Evolutionary conservation across 23 red algal species (phyloP), one percentile per base, ranked within the genome.

Genomic region (Pyropia haitanensis): DNA sequence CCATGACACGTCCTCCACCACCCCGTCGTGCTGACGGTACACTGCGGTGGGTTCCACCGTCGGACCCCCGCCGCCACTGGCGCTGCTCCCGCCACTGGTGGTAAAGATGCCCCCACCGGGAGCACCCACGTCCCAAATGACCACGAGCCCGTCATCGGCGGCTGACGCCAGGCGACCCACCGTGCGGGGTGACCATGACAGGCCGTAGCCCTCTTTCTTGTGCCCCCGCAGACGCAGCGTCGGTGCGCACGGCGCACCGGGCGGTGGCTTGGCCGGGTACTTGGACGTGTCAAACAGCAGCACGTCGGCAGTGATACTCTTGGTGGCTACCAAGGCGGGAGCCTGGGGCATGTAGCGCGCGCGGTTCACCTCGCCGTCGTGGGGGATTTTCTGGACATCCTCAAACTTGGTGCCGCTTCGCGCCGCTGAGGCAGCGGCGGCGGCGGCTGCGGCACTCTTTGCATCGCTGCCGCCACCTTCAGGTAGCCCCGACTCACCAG

Each of bases 361-460:
- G 8, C 94, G 71, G 75, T 98, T 98, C 18, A 98, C 94, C 71
- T 98, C 94, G 19, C 94, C 94, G 34, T 98, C 94, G 75, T 98
- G 94, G 65, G 91, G 91, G 59, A 98, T 91, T 65, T 73, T 87
- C 77, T 98, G 94, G 17, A 86, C 68, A 61, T 91, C 69, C 56
- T 98, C 94, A 50, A 98, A 80, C 49, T 90, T 90, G 15, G 70
- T 71, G 39, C 2, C 39, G 39, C 39, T 9, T 46, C 39, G 39
- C 13, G 39, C 39, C 4, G 39, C 39, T 12, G 39, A 46, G 8
- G 39, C 39, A 12, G 39, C 39, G 10, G 39, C 39, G 7, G 39
- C 39, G 39, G 39, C 39, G 39, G 39, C 13, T 3, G 39, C 39
- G 39, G 7, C 39, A 46, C 10, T 12, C 39, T 12, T 46, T 13